Base-by-base conservation (phyloP, 805 yeast genomes). In the Pichia pseudocactophila region DNA sequence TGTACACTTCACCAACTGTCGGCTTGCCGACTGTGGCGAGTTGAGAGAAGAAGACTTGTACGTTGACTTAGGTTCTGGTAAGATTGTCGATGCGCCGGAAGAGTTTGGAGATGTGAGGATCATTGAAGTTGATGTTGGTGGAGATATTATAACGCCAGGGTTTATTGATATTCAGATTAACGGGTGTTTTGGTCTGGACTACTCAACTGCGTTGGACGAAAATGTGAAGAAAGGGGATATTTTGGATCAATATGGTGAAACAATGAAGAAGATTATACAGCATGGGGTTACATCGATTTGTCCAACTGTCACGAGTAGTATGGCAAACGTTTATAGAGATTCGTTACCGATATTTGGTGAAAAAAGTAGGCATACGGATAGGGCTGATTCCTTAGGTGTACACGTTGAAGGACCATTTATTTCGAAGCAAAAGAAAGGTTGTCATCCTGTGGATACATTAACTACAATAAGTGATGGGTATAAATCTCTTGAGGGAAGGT, bases 371-470 rank as follows among this genome's bases (percentile, higher is more conserved):
- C 48, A 56, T 2, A 25, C 49, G 28, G 47, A 50, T 37, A 63
- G 58, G 52, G 53, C 68, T 13, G 78, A 72, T 51, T 65, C 71
- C 4, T 58, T 76, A 43, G 81, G 81, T 10, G 76, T 76, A n/a
- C 81, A 76, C 52, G 57, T 71, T 32, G 81, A 76, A 50, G 81
- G 81, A 6, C 81, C 81, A 7, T 74, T 75, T 52, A 67, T 76
- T 45, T 71, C 69, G 42, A 56, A 62, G 31, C 52, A 58, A 36
- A 72, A 72, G 51, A 70, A 68, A 49, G 78, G 78, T 4, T 72
- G 78, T 47, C 78, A 72, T 49, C 45, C 45, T 7, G 32, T 34
- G 7, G 42, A 42, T 20, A 37, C 45, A 13, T 19, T 42, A n/a
- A 38, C 45, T 7, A 20, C 22, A 4, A 38, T n/a, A n/a, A n/a